Base-by-base conservation (phyloP, 1,284 basidiomycete species). In the Trametes polyzona region DNA sequence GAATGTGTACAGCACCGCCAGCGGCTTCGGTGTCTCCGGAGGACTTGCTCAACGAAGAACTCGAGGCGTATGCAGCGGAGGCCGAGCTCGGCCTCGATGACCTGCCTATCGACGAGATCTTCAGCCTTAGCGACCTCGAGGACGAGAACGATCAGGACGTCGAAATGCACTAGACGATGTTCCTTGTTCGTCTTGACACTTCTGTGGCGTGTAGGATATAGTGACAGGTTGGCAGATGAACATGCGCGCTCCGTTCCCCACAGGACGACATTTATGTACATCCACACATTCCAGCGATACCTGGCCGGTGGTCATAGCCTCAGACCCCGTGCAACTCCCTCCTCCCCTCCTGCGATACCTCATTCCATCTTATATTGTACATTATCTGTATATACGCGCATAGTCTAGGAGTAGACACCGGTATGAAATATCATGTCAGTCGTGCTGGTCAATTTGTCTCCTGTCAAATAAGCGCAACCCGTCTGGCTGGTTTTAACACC, bases 31-130 rank as follows among this genome's bases (percentile, higher is more conserved):
- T 70, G 9, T 71, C 71, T 0, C 78, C 80, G 0, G 77, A 75
- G 2, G 81, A 83, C 39, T 65, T 81, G 4, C 79, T 83, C 9
- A 78, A 83, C 43, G 83, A 81, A 58, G 86, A 87, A 59, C 72
- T 87, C 1, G 74, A 78, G 41, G 83, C 78, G 17, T 85, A 86
- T 59, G 86, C 83, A 0, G 81, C 83, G 47, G 82, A 86, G 65
- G 75, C 73, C 33, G 75, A 82, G 11, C 78, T 77, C 2, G 82
- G 83, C 19, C 81, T 88, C 51, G 83, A 81, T 35, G 83, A 83
- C 50, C 56, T 69, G n/a, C 47, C 41, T 7, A 55, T 50, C 7
- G 69, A 71, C 19, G 67, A 70, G 2, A 62, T 72, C 21, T 74
- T 72, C 60, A 61, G 65, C 41, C 40, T 67, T 8, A 71, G 68